A percentile compares a stretch with the other conserved stretches of the same genome.
phyloP scores from a whole-genome alignment of 129 eudicot species.

The Smallanthus sonchifolius region DNA sequence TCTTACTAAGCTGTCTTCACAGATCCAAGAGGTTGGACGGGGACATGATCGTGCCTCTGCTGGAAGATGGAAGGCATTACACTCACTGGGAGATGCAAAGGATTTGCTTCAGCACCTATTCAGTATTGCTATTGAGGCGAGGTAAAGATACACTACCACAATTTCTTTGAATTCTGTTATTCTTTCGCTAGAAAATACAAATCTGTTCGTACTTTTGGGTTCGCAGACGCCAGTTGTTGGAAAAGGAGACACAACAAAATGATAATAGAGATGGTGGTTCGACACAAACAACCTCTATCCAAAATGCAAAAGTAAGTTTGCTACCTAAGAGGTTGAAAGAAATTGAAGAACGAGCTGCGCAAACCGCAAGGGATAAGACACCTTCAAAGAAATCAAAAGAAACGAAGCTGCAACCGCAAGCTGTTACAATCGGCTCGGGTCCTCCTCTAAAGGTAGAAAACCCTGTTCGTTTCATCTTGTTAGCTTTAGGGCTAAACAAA shows the following conservation, averaged over 20 bases:
- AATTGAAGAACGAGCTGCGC: conserved; percentile 22
- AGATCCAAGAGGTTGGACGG: conserved; percentile 80
- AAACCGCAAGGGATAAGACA: conserved; percentile 23
- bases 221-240: conserved; percentile 67
- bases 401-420: conserved; percentile 13
- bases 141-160: conserved; percentile 33
- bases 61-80: conserved; percentile 73
- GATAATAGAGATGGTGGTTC: conserved; percentile 29
- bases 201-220: conserved; percentile 7
- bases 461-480: not conserved
- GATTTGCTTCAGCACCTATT: conserved; percentile 80
- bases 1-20: conserved; percentile 67
- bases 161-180: not conserved
- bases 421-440: conserved; percentile 8
- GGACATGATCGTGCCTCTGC: conserved; percentile 46
- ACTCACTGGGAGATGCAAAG: conserved; percentile 86
- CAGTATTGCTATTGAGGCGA: conserved; percentile 61
- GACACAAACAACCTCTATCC: conserved; percentile 24
- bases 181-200: not conserved
- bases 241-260: conserved; percentile 69
- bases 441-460: conserved; percentile 22
- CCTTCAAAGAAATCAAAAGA: conserved; percentile 26
- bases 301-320: conserved; percentile 9
- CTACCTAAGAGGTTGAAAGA: conserved; percentile 29
- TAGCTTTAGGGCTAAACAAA: conserved; percentile 4